Evolutionary conservation across 306 rosid genomes (phyloP), one percentile per base, ranked within the genome.

Genomic region (Cyclanthera cordifolia): DNA sequence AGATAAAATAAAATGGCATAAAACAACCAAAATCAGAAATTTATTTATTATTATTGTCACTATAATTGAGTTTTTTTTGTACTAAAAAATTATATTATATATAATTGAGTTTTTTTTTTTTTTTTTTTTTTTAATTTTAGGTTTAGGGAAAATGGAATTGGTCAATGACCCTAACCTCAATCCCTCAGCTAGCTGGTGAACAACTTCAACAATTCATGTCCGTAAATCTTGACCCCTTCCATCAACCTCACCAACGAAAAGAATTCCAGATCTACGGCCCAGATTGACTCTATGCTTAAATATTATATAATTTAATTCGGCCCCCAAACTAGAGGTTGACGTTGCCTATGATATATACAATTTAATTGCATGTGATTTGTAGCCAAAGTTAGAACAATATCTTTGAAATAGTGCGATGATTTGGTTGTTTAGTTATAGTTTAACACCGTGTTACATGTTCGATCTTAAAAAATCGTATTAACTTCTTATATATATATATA

Each of bases 131-230:
- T n/a, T n/a, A n/a, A n/a, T n/a, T n/a, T n/a, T n/a, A n/a, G 30
- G 68, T 28, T 39, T 39, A 67, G 72, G 55, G 24, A 48, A 19
- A 32, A 19, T 17, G 3, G 6, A 30, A 67, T 50, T 28, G 41
- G 72, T 50, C 47, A 50, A 68, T 1, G 50, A 0, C 10, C 14
- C 20, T 14, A 13, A 69, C 59, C 25, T 48, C 23, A 49, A 53
- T 17, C 48, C 64, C 65, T 70, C 51, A 8, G 74, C 65, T 15
- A 4, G 74, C 53, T 15, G 66, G 67, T 56, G 74, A 55, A 56
- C 74, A 15, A 71, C 74, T 71, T 71, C 67, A 71, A 71, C 74
- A 55, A 55, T 28, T 53, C 37, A 9, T 39, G 65, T 28, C 24
- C 1, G 7, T 55, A 41, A 21, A 70, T 70, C 65, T 39, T 41